Evolutionary conservation across 345 rosid species (phyloP).

Genomic region (Camelina neglecta): DNA sequence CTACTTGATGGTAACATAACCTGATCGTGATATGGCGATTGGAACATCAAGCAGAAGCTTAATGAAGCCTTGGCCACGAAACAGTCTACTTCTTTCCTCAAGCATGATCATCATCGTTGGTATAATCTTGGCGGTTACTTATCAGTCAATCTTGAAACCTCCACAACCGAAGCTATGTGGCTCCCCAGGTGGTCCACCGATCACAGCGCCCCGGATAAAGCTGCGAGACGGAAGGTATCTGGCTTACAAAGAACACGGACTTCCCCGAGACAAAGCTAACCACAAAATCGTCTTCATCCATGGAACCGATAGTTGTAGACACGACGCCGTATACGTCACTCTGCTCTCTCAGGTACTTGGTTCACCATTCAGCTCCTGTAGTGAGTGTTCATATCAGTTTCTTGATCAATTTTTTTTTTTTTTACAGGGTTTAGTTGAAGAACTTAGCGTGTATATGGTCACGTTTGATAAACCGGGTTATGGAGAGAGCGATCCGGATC

Average conservation of each 20-base stretch:
- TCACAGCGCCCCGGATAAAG: constrained; percentile 56
- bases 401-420: not conserved
- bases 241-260: constrained; percentile 62
- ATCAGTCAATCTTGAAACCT: constrained; percentile 49
- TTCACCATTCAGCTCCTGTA: not conserved
- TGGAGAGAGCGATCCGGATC: constrained; percentile 70
- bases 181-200: constrained; percentile 49
- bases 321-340: constrained; percentile 42
- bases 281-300: constrained; percentile 54
- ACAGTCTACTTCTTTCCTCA: constrained; percentile 3
- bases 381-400: not conserved
- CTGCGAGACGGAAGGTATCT: constrained; percentile 63
- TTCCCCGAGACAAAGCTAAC: constrained; percentile 52
- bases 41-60: not conserved
- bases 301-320: constrained; percentile 53
- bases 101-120: constrained; percentile 38
- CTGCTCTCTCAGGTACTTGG: constrained; percentile 46
- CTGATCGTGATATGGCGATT: not conserved
- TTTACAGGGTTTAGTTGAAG: constrained; percentile 53
- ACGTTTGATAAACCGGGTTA: constrained; percentile 69
- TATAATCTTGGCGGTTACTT: constrained; percentile 42
- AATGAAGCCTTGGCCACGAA: not conserved
- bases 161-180: constrained; percentile 53
- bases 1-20: not conserved
- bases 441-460: constrained; percentile 52